Percentiles rank a stretch among this genome's conserved stretches.
Conservation (phyloP, 768 basidiomycete species). For the Mycena amicta region DNA sequence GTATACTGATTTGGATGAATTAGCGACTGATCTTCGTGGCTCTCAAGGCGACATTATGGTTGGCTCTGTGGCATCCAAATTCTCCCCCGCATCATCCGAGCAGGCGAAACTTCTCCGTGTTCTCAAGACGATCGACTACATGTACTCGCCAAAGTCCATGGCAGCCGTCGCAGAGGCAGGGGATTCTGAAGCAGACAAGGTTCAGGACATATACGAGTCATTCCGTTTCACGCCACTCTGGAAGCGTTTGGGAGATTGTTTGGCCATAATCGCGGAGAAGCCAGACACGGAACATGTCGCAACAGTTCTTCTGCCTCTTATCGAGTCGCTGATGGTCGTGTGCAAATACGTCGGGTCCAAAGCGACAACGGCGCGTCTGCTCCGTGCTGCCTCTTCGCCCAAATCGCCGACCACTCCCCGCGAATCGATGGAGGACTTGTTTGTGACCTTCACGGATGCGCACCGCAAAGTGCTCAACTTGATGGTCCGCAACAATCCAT, state of each 20-base stretch:
- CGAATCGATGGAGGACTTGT: conserved; percentile 87
- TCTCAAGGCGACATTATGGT: conserved; percentile 58
- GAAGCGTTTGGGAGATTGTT: conserved; percentile 87
- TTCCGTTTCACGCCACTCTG: conserved; percentile 91
- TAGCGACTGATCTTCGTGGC: conserved; percentile 63
- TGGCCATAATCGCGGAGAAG: conserved; percentile 79
- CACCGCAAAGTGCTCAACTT: conserved; percentile 94
- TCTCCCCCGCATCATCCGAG: conserved; percentile 90
- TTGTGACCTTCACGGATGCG: conserved; percentile 89
- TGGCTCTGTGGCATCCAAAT: conserved; percentile 78
- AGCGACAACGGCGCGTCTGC: conserved; percentile 49
- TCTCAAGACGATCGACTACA: conserved; percentile 96
- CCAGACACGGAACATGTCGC: conserved; percentile 85
- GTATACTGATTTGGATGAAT: conserved; percentile 74
- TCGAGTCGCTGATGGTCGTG: conserved; percentile 97
- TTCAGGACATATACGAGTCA: conserved; percentile 85
- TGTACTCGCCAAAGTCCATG: conserved; percentile 70
- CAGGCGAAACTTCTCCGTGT: conserved; percentile 97
- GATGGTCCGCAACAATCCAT: conserved; percentile 98
- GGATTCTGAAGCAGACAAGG: conserved; percentile 72
- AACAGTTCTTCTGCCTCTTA: conserved; percentile 89
- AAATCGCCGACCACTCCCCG: conserved; percentile 65
- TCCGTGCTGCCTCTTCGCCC: conserved; percentile 72
- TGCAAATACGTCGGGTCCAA: conserved; percentile 91
- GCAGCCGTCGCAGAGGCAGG: conserved; percentile 39